Base-by-base conservation (phyloP, 495 filamentous ascomycete species). In the Podospora appendiculata region DNA sequence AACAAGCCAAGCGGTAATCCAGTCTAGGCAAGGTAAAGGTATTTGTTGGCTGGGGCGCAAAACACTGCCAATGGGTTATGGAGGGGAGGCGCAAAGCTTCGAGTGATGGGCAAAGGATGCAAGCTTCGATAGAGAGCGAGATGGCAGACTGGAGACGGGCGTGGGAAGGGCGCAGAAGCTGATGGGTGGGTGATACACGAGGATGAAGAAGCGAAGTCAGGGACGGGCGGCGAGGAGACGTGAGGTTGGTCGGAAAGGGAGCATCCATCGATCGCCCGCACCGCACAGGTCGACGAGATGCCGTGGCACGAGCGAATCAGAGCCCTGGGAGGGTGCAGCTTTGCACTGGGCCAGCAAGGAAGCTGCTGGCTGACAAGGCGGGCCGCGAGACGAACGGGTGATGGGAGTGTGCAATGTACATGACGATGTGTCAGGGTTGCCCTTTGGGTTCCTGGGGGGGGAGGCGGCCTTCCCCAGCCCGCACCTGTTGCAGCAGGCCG, bases 261-360 rank as follows among this genome's bases (percentile, higher is more conserved):
- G 36, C 36, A 13, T 38, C 36, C 36, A 38, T 38, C 32, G n/a
- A 51, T 56, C 25, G 25, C 25, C n/a, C 25, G 25, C 25, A 25
- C 25, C 38, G 44, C 55, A 57, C 55, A 56, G 38, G 11, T 48
- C 50, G 36, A 55, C 16, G 12, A 47, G 41, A 52, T 53, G 57
- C 57, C 51, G 57, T 53, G 33, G 53, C 55, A 60, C 58, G 43
- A 51, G 49, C 55, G 53, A 58, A 63, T 60, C 58, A 50, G 56
- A 48, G n/a, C 47, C 25, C n/a, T 35, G 45, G 16, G 32, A 3
- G 32, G n/a, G 41, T 25, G 14, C 45, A 47, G 35, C 17, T 44
- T 9, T 9, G 25, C 16, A 10, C 45, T 34, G 25, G n/a, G 4
- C 10, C 8, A 43, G 41, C 41, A 43, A 16, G 41, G 41, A 13